Conservation (phyloP, 306 rosid species). For the Heteromeles arbutifolia region DNA sequence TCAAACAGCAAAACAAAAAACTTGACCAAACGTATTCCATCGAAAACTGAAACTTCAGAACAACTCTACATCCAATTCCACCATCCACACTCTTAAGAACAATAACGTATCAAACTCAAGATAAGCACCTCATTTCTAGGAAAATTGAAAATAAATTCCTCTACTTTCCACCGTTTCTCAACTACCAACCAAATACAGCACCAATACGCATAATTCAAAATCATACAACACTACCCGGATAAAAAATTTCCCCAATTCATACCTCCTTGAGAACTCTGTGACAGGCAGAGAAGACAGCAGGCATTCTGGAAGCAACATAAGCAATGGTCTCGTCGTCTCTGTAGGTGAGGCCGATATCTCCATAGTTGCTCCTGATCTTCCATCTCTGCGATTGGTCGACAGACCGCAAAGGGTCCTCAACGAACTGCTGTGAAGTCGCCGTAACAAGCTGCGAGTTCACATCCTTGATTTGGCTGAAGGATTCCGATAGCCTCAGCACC, state of each 20-base stretch:
- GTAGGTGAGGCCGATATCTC: slow-evolving; percentile 75
- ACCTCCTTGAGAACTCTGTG: slow-evolving; percentile 89
- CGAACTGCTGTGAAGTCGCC: slow-evolving; percentile 55
- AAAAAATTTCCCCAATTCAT: neutral
- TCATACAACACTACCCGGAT: neutral
- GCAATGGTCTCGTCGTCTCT: slow-evolving; percentile 73
- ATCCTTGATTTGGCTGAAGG: slow-evolving; percentile 64
- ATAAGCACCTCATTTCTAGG: neutral
- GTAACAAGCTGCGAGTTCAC: slow-evolving; percentile 53
- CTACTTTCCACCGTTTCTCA: neutral
- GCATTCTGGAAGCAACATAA: slow-evolving; percentile 91
- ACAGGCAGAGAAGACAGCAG: slow-evolving; percentile 93
- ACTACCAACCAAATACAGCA: neutral
- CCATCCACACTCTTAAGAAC: neutral
- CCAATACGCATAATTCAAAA: neutral
- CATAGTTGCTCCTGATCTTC: slow-evolving; percentile 86
- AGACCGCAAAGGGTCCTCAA: slow-evolving; percentile 76
- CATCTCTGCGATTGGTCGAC: slow-evolving; percentile 69
- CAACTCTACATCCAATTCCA: neutral
- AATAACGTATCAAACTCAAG: neutral
- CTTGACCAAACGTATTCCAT: neutral
- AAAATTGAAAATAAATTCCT: neutral
- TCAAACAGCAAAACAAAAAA: slow-evolving; percentile 1
- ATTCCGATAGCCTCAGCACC: slow-evolving; percentile 66
- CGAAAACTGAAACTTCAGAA: slow-evolving; percentile 5